Base-by-base conservation (phyloP, 305 asterid species). In the Fraxinus sp. region DNA sequence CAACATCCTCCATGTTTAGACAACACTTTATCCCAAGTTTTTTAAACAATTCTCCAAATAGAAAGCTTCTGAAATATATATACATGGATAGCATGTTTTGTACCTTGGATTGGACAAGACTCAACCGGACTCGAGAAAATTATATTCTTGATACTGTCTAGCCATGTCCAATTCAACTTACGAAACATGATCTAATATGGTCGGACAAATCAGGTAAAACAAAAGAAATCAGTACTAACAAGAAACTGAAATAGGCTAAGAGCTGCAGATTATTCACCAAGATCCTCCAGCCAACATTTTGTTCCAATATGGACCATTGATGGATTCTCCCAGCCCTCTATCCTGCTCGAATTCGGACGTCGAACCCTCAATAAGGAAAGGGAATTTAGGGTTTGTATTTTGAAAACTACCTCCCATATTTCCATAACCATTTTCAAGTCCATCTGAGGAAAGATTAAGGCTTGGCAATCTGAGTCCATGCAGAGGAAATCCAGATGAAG, bases 401-500 rank as follows among this genome's bases (percentile, higher is more conserved):
- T 72, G 82, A 85, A 20, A 39, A 22, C 28, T 76, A 13, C 16
- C 78, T 5, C 49, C 72, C 24, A 72, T 22, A 68, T 62, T 78
- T 14, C 82, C 83, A 75, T 59, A 81, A 0, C 81, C 83, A 72
- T 77, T 76, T 2, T 84, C 89, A 74, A 86, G 80, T 41, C 90
- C 88, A 77, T 89, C 90, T 62, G 85, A 73, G 10, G 86, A 82
- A 77, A 87, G 86, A 81, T 80, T 78, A 2, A 89, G 76, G 81
- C 62, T 82, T 26, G 85, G 80, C 11, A 68, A 28, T 66, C 77
- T 82, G 35, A 81, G 80, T 49, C 83, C 89, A 70, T 84, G 89
- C 77, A 78, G 55, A 78, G 83, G 85, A 39, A 78, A 57, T 49
- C 44, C 18, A 33, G 84, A 49, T 62, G 84, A 22, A n/a, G 82